Evolutionary conservation across 1,284 basidiomycete species (phyloP), one percentile per base, ranked within the genome.

Genomic region (Tilletiopsis washingtonensis): DNA sequence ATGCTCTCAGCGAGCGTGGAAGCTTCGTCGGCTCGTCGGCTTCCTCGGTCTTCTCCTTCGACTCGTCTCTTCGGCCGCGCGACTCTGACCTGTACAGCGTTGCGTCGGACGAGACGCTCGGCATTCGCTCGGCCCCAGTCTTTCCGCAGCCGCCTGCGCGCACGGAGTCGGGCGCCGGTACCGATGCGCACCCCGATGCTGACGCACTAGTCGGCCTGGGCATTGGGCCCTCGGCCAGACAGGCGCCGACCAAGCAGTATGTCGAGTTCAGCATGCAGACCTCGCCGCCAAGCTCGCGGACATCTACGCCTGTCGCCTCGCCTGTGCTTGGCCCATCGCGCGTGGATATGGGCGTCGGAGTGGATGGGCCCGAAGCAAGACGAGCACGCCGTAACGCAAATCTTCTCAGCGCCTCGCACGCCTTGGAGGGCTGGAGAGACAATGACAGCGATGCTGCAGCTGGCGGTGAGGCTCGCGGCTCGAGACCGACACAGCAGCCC

Each of bases 241-340:
- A n/a, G 19, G 39, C 12, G 15, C 45, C 45, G 39, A 21, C 40
- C 3, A 64, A 62, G 34, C 29, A 49, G 15, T 61, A 59, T 17
- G 59, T 51, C 24, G 62, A 64, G 29, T 53, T 61, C 37, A 49
- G 41, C 15, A 56, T 59, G 53, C 62, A 64, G 48, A 64, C 62
- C 4, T 64, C 62, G 15, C 60, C 63, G 65, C 86, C 49, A 76
- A 91, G 51, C 76, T 85, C 42, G 84, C 90, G 1, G 76, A 91
- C 47, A 87, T 93, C 71, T 80, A 89, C 55, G 90, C 88, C 3
- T 83, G 84, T 3, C 51, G 64, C 36, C 44, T 82, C 25, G 81
- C 81, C 66, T 2, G 58, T 73, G 9, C 11, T 49, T 51, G 7
- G 5, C 5, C 19, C 24, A 36, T 29, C 51, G 49, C 21, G 46